Conservation (phyloP, 2,329 filamentous ascomycete genomes). For the Sordariomycetes sp. region DNA sequence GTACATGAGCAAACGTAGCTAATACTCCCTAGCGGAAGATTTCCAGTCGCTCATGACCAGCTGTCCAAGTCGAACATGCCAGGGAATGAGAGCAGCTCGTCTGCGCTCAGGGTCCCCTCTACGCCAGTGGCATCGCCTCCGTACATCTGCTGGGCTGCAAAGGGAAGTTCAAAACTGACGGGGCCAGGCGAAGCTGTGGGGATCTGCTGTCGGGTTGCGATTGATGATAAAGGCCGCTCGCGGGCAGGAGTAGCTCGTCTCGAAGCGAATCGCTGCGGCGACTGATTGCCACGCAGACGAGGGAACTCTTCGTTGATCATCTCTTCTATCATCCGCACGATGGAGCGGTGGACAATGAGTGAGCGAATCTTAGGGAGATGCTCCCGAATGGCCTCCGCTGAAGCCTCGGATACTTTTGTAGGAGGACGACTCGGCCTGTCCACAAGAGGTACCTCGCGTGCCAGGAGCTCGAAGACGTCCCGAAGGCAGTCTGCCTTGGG, state of each 20-base stretch:
- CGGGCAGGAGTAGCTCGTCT: neutral
- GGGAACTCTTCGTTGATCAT: conserved; percentile 8
- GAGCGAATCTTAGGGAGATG: conserved; percentile 8
- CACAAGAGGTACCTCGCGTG: conserved; percentile 11
- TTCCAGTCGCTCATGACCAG: conserved; percentile 1
- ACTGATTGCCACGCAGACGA: conserved; percentile 3
- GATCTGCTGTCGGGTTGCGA: neutral
- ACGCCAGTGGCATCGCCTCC: conserved; percentile 1
- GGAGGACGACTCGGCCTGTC: conserved; percentile 6
- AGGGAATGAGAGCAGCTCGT: conserved; percentile 6
- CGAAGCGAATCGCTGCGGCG: neutral
- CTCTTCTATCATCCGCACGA: conserved; percentile 7
- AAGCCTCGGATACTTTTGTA: conserved; percentile 3
- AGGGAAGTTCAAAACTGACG: conserved; percentile 5
- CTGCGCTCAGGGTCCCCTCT: conserved; percentile 1
- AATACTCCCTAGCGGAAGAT: neutral
- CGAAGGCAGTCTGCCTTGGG: conserved; percentile 20
- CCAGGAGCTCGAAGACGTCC: conserved; percentile 23
- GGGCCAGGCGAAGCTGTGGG: neutral
- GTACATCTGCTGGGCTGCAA: conserved; percentile 4
- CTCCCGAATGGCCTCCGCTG: conserved; percentile 5
- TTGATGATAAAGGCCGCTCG: neutral
- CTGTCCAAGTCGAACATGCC: conserved; percentile 7
- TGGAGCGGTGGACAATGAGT: conserved; percentile 5
- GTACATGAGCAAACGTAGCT: neutral